A percentile compares a stretch with the other conserved stretches of the same genome.
phyloP scores from a whole-genome alignment of 495 filamentous ascomycete species.

The Penicillium nucicola region DNA sequence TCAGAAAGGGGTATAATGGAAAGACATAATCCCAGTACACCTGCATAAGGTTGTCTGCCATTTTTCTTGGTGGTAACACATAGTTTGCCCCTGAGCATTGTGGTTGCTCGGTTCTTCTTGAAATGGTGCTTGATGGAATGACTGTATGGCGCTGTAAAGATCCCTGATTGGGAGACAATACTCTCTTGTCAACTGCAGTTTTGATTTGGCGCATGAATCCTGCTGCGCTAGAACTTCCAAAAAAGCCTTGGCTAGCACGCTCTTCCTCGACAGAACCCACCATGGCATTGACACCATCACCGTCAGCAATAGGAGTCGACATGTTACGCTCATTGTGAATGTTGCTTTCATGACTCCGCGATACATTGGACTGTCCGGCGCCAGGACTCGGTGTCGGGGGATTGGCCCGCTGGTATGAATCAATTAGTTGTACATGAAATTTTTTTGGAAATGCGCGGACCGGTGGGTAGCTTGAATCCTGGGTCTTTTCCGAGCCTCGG shows the following conservation, averaged over 20 bases:
- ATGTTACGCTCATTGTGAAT: background rate
- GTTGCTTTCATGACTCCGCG: background rate
- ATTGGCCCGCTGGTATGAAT: background rate
- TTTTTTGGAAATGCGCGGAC: conserved; percentile 7
- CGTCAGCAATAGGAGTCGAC: background rate
- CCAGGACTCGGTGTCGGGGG: conserved; percentile 2
- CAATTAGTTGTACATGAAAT: background rate
- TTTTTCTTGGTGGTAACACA: conserved; percentile 37
- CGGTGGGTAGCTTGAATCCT: conserved; percentile 5
- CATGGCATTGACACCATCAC: conserved; percentile 37
- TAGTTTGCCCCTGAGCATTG: conserved; percentile 19
- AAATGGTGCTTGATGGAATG: conserved; percentile 14
- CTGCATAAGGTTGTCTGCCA: conserved; percentile 36
- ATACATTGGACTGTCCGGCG: background rate
- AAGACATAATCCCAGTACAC: conserved; percentile 43
- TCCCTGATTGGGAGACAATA: conserved; percentile 19
- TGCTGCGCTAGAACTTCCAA: conserved; percentile 35
- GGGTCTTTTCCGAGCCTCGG: background rate
- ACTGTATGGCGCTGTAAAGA: conserved; percentile 11
- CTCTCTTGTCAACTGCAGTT: conserved; percentile 31
- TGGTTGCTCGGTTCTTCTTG: conserved; percentile 7
- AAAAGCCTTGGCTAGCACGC: conserved; percentile 31
- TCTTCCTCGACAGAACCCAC: conserved; percentile 38
- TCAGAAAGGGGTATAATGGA: conserved; percentile 39
- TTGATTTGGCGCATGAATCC: conserved; percentile 41